Conservation (phyloP, 305 asterid species). For the Plantago coronopus region DNA sequence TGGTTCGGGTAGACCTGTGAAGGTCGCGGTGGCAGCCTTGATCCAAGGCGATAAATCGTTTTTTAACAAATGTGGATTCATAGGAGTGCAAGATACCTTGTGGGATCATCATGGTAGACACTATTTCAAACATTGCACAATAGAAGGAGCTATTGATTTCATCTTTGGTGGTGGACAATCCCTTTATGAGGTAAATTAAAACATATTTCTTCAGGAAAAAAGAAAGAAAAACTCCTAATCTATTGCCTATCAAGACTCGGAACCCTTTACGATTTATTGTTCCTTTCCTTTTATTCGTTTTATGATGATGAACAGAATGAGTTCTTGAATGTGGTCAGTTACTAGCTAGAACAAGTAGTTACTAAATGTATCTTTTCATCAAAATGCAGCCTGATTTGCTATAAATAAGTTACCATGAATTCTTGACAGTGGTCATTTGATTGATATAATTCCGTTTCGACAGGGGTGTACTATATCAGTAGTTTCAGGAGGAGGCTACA, state of each 20-base stretch:
- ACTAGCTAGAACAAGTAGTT: too few species aligned
- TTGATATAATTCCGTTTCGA: background rate
- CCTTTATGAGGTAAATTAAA: slow-evolving; percentile 44
- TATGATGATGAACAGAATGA: background rate
- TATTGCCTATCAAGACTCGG: too few species aligned
- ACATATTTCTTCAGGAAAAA: too few species aligned
- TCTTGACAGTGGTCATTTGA: too few species aligned
- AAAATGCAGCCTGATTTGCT: too few species aligned
- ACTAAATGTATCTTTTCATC: too few species aligned
- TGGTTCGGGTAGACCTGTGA: slow-evolving; percentile 13
- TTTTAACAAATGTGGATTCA: slow-evolving; percentile 35
- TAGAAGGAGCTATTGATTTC: slow-evolving; percentile 62
- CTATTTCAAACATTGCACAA: slow-evolving; percentile 42
- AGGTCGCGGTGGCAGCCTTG: slow-evolving; percentile 44
- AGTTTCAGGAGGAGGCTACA: slow-evolving; percentile 47
- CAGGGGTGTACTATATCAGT: slow-evolving; percentile 47
- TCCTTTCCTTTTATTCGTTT: background rate
- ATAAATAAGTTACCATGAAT: too few species aligned
- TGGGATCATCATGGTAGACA: slow-evolving; percentile 66
- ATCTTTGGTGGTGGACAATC: slow-evolving; percentile 64
- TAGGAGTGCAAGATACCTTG: slow-evolving; percentile 59
- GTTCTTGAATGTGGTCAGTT: too few species aligned
- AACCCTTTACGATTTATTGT: too few species aligned
- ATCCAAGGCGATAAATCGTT: slow-evolving; percentile 48
- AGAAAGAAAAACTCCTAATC: too few species aligned